Evolutionary conservation across 352 stramenopile genomes (phyloP), one percentile per base, ranked within the genome.

Genomic region (Elongisporangium anandrum): DNA sequence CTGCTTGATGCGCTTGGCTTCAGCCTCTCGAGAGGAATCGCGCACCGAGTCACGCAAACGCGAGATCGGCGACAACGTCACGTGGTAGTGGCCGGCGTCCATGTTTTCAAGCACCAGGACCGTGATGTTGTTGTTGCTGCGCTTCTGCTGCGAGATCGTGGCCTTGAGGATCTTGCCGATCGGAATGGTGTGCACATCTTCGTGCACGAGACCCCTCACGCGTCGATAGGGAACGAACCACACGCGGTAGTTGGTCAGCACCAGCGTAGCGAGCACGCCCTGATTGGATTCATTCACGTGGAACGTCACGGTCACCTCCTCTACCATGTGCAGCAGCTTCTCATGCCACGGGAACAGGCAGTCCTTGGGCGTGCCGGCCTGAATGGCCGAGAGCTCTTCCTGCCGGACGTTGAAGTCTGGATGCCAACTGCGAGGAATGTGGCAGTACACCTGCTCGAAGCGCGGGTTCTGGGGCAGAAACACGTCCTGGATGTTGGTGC

Each of bases 251-350:
- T 91, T 94, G 1, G 85, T 92, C 12, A 94, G 64, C 47, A 94
- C 77, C 21, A 94, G 61, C 20, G 83, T 91, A 6, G 83, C 82
- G 7, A 94, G 65, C 24, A 94, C 85, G 45, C 85, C 85, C 56
- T 94, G 85, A 55, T 94, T 94, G 7, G 70, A 84, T 34, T 94
- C 85, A 47, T 92, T 94, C 52, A 94, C 82, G 63, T 94, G 85
- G 54, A 94, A 94, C n/a, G 85, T 94, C 10, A 94, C 80, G 0
- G 82, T 88, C 45, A 94, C 83, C 59, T 94, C 85, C 61, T 94
- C 85, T 39, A 94, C 74, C 81, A 93, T 90, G 62, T 94, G 78
- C 57, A 94, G 57, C 9, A 94, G 66, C 62, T 85, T 90, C 60
- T 94, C 85, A 54, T 93, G 76, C 78, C 81, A 94, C 38, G 85